Percentiles rank a stretch among this genome's conserved stretches.
These are phyloP conservation scores for Lyophyllum atratum DNA, from an alignment of 768 basidiomycete genomes.

Conservation along the genomic window DNA sequence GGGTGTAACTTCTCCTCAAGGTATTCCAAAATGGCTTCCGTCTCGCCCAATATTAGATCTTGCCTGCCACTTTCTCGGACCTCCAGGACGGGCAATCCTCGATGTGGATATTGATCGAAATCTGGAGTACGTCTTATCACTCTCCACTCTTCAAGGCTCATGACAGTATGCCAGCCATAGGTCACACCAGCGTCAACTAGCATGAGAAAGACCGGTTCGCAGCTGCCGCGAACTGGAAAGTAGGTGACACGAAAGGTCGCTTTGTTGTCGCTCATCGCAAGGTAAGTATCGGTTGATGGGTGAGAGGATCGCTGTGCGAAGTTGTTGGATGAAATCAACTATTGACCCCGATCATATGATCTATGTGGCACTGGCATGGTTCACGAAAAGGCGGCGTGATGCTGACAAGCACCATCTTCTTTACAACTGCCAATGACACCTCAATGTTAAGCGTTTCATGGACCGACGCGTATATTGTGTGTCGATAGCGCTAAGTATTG, in stretches of 20 bases:
- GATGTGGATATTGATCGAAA: background rate
- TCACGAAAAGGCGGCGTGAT: background rate
- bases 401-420: too few relatives aligned
- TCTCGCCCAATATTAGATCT: background rate
- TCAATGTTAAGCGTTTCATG: too few relatives aligned
- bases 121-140: background rate
- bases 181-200: background rate
- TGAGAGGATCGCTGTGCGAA: background rate
- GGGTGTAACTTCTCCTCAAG: background rate
- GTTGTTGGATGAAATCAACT: too few relatives aligned
- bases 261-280: background rate
- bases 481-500: too few relatives aligned
- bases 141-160: background rate
- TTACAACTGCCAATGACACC: too few relatives aligned
- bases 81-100: background rate
- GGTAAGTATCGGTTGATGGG: background rate
- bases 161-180: background rate
- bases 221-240: background rate
- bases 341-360: background rate
- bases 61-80: background rate
- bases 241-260: background rate
- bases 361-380: background rate
- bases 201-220: background rate
- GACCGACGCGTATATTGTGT: too few relatives aligned
- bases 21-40: background rate